Percentiles rank a stretch among this genome's conserved stretches.
Evolutionary conservation across 2,329 filamentous ascomycete species (phyloP).

Genomic region (Chrysosporium queenslandicum): DNA sequence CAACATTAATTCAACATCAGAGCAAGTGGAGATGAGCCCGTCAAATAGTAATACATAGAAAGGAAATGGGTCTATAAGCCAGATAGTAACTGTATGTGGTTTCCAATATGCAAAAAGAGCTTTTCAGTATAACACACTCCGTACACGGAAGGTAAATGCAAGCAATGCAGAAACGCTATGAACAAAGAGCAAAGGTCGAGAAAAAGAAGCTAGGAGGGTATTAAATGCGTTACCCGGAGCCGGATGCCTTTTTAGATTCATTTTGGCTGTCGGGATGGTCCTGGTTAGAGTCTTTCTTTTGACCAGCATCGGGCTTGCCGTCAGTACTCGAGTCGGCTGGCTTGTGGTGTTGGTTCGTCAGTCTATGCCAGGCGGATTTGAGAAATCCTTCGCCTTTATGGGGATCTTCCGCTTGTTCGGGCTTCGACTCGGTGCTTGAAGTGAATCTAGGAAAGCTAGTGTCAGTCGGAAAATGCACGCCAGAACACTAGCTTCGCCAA

Average conservation of each 20-base stretch:
- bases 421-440: slow-evolving; percentile 13
- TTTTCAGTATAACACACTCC: too few relatives aligned
- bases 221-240: slow-evolving; percentile 25
- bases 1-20: slow-evolving; percentile 12
- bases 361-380: slow-evolving; percentile 83
- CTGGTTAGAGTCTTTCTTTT: slow-evolving; percentile 24
- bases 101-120: slow-evolving; percentile 6
- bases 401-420: slow-evolving; percentile 28
- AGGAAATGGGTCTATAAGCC: slow-evolving; percentile 2
- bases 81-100: not conserved
- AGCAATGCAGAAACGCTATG: slow-evolving; percentile 11
- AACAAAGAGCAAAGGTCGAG: not conserved
- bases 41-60: slow-evolving; percentile 9
- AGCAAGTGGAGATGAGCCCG: slow-evolving; percentile 12
- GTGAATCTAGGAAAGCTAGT: slow-evolving; percentile 19
- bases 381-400: slow-evolving; percentile 83
- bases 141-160: slow-evolving; percentile 5
- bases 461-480: slow-evolving; percentile 6
- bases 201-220: not conserved
- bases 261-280: slow-evolving; percentile 20
- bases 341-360: slow-evolving; percentile 58
- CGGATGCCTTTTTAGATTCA: slow-evolving; percentile 33
- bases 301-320: slow-evolving; percentile 17
- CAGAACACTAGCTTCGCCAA: slow-evolving; percentile 7
- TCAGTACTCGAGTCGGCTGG: slow-evolving; percentile 17